A percentile compares a stretch with the other conserved stretches of the same genome.
phyloP scores from a whole-genome alignment of 176 grass and related monocot species.

The Rhynchospora breviuscula region DNA sequence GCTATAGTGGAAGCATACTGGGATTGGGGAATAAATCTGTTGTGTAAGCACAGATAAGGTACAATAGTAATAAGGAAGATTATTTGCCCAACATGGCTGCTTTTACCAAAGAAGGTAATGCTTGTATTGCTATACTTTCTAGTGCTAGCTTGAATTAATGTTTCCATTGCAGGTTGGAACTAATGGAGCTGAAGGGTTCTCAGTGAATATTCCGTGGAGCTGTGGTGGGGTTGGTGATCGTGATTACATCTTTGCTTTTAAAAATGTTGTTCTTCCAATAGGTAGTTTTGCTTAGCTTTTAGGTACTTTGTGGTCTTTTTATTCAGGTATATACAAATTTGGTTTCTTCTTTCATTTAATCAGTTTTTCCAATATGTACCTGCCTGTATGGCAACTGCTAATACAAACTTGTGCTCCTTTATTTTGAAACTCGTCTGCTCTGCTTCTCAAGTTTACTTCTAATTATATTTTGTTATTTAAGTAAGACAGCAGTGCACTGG shows the following conservation, averaged over 20 bases:
- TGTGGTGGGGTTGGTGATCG: constrained; percentile 80
- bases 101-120: background rate
- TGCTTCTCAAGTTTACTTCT: background rate
- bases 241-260: constrained; percentile 93
- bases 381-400: background rate
- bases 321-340: background rate
- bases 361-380: background rate
- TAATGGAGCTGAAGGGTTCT: constrained; percentile 69
- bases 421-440: background rate
- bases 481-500: background rate
- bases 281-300: constrained; percentile 35
- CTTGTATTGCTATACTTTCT: background rate
- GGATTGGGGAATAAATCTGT: background rate
- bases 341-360: background rate
- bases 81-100: background rate
- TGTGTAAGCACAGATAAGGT: background rate
- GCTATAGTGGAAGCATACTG: background rate
- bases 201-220: constrained; percentile 96
- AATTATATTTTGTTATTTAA: background rate
- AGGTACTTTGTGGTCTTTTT: background rate
- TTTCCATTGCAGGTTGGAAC: constrained; percentile 57
- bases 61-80: background rate
- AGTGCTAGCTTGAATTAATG: constrained; percentile 20
- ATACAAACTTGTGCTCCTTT: background rate
- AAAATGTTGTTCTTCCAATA: constrained; percentile 84